phyloP scores from a whole-genome alignment of 495 filamentous ascomycete species.

The Sporormia fimetaria region DNA sequence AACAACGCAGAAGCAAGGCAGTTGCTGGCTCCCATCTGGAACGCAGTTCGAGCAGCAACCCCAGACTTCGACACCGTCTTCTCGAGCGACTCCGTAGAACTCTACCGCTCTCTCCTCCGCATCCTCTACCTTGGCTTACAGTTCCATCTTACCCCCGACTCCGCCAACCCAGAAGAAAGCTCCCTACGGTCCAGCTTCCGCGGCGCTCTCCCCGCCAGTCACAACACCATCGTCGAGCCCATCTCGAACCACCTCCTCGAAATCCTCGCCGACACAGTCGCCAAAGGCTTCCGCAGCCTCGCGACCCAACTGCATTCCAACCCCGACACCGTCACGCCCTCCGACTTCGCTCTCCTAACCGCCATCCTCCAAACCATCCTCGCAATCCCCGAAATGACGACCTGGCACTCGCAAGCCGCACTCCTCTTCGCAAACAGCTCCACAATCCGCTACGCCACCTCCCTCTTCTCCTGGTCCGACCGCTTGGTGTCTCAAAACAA shows the following conservation, averaged over 20 bases:
- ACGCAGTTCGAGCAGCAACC: conserved; percentile 50
- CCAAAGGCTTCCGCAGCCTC: conserved; percentile 65
- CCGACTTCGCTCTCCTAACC: conserved; percentile 80
- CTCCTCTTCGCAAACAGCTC: conserved; percentile 50
- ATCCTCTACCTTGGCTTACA: conserved; percentile 75
- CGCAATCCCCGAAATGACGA: conserved; percentile 53
- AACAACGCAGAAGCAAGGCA: conserved; percentile 47
- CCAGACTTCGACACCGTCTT: conserved; percentile 54
- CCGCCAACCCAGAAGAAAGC: conserved; percentile 3
- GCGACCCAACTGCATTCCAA: conserved; percentile 60
- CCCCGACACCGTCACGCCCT: conserved; percentile 38
- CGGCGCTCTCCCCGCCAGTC: conserved; percentile 1
- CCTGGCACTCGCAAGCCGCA: conserved; percentile 49
- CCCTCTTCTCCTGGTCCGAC: conserved; percentile 91
- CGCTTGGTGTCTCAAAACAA: conserved; percentile 45
- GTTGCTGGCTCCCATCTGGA: conserved; percentile 56
- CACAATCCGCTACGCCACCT: conserved; percentile 66
- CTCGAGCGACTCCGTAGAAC: conserved; percentile 49
- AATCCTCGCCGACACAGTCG: conserved; percentile 65
- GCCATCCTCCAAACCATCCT: conserved; percentile 75
- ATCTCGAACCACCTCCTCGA: conserved; percentile 51
- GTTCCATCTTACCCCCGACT: conserved; percentile 37
- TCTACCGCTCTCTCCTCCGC: conserved; percentile 72
- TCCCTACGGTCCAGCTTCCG: conserved; percentile 13
- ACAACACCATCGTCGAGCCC: conserved; percentile 22